Evolutionary conservation across 2,329 filamentous ascomycete genomes (phyloP).

Genomic region (Podosphaera leucotricha): DNA sequence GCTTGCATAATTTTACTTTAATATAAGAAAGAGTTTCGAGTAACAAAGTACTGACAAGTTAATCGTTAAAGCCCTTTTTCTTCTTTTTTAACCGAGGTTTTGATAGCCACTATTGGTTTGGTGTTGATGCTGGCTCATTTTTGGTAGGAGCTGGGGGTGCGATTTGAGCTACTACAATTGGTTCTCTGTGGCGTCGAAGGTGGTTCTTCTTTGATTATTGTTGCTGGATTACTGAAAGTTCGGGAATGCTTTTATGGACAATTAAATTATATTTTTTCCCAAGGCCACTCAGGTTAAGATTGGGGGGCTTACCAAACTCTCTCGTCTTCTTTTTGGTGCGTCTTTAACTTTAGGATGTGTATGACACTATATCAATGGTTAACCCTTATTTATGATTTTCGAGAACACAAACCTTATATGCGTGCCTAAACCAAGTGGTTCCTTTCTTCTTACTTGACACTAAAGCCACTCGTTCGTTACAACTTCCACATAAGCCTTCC

Average conservation of each 20-base stretch:
- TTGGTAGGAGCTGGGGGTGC: not conserved
- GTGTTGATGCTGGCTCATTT: not conserved
- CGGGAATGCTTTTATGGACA: not conserved
- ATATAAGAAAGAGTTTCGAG: too few relatives aligned
- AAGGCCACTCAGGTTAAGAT: not conserved
- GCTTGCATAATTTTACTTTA: too few relatives aligned
- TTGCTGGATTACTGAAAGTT: not conserved
- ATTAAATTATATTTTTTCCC: not conserved
- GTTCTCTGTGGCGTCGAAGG: not conserved
- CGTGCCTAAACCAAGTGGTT: conserved; percentile 79
- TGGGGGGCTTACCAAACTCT: conserved; percentile 13
- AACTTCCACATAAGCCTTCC: conserved; percentile 58
- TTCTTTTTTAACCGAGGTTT: too few relatives aligned
- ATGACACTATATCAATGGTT: conserved; percentile 28
- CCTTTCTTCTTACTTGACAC: conserved; percentile 78
- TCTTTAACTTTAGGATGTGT: conserved; percentile 51
- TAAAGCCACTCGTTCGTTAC: conserved; percentile 58
- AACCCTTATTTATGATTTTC: not conserved
- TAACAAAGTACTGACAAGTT: too few relatives aligned
- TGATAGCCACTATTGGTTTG: too few relatives aligned
- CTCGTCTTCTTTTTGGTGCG: conserved; percentile 40
- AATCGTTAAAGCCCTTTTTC: too few relatives aligned
- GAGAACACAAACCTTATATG: conserved; percentile 46
- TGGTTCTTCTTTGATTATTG: not conserved
- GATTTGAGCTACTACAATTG: not conserved